Base-by-base conservation (phyloP, 129 eudicot genomes). In the Gnaphalium uliginosum region DNA sequence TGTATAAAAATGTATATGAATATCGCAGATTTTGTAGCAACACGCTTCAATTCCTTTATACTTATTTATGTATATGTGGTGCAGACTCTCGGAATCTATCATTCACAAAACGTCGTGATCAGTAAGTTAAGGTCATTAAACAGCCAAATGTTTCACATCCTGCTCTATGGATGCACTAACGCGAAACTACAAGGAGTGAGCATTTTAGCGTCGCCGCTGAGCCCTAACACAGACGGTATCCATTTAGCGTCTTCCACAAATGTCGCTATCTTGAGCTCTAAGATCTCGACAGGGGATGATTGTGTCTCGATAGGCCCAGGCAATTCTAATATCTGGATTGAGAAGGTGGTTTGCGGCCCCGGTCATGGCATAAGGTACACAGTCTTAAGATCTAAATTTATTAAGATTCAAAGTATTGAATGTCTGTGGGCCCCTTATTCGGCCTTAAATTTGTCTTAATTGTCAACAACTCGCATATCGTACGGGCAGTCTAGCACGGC, bases 141-240 rank as follows among this genome's bases (percentile, higher is more conserved):
- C 65, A 88, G 93, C 67, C 93, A 88, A 61, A 71, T 77, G 88
- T 88, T 85, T 68, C 90, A 85, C 69, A 81, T 88, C 4, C 57
- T 83, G 2, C 68, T 88, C 21, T 66, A 85, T 65, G 83, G 77
- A 56, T 88, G 88, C 83, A 35, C 57, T 14, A 76, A 83, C 23
- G 90, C 79, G 51, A 88, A 72, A 73, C 39, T 88, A 4, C 81
- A 83, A 77, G 81, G 81, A 23, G 76, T 83, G 32, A 83, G 59
- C 21, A 73, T 85, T 4, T 48, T 46, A 59, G 89, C 93, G 15
- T 35, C 84, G 0, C 77, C 77, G 32, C n/a, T 72, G 2, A 88
- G 93, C 68, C 90, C 86, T 0, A 88, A 88, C 68, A 88, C 93
- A 2, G 93, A 88, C 27, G 93, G 90, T 24, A 86, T 85, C 37